Conservation (phyloP, 2,329 filamentous ascomycete species). For the Talaromyces albobiverticillius region DNA sequence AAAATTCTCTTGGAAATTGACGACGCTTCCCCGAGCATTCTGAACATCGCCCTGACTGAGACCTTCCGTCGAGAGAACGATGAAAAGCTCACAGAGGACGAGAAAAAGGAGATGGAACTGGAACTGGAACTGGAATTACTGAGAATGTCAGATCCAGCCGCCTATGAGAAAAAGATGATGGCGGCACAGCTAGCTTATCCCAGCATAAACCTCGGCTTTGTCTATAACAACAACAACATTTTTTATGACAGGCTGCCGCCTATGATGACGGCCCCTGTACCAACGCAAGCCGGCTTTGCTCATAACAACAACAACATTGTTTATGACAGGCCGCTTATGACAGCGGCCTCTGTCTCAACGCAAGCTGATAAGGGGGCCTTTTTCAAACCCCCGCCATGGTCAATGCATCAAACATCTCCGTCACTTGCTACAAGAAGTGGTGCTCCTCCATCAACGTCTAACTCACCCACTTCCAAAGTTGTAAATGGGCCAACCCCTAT, state of each 20-base stretch:
- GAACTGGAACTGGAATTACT: conserved; percentile 41
- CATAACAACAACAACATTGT: neutral
- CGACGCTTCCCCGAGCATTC: conserved; percentile 24
- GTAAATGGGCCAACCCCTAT: neutral
- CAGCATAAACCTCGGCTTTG: neutral
- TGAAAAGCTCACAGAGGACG: conserved; percentile 61
- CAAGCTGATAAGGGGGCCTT: neutral
- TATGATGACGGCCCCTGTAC: neutral
- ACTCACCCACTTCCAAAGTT: neutral
- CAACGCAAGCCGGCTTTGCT: neutral
- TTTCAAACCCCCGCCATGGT: conserved; percentile 5
- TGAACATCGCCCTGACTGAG: conserved; percentile 63
- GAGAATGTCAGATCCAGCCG: conserved; percentile 34
- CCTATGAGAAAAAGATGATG: conserved; percentile 25
- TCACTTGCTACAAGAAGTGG: neutral
- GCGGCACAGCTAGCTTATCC: neutral
- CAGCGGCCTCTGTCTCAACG: neutral
- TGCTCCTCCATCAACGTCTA: neutral
- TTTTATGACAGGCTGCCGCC: neutral
- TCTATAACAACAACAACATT: neutral
- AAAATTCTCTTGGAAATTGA: conserved; percentile 31
- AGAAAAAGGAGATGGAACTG: conserved; percentile 54
- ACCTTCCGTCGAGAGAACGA: conserved; percentile 69
- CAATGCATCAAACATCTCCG: neutral
- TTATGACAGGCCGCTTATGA: neutral